Base-by-base conservation (phyloP, 495 filamentous ascomycete genomes). In the Aspergillus avenaceus region DNA sequence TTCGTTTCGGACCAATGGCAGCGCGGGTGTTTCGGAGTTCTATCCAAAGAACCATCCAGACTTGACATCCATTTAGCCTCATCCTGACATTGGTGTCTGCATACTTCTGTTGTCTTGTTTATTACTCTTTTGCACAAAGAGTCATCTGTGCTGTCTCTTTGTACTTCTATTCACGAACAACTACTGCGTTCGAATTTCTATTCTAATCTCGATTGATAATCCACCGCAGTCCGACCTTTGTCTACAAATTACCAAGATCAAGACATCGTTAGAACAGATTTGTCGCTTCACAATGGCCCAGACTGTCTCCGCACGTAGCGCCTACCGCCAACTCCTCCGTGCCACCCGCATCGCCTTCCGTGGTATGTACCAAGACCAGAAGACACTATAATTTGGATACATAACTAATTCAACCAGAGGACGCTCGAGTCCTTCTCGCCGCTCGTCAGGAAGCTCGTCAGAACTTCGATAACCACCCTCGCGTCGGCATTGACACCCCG, bases 271-370 rank as follows among this genome's bases (percentile, higher is more conserved):
- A n/a, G n/a, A n/a, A n/a, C n/a, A n/a, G n/a, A n/a, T 4, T 8
- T 38, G 8, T 29, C 2, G 19, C 9, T 11, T 26, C 38, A 45
- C 29, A 41, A 64, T 68, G 64, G 45, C 64, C 21, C 55, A 62
- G 22, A 48, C 56, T 47, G 32, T 64, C 21, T 85, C 89, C 70
- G 87, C 91, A 4, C 63, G 91, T 2, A 76, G 77, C 59, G 89
- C 90, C 14, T 98, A 97, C 69, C 79, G 92, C 54, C 75, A 86
- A 51, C 68, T 98, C 25, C 77, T 96, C 50, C 93, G 95, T 42
- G 84, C 90, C 22, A 83, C 88, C 25, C 76, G 84, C 24, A 73
- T 92, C 50, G 91, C 91, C 36, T 97, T 97, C 69, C 72, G 83
- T 74, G 86, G 91, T 95, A n/a, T n/a, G n/a, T n/a, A n/a, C n/a